These are phyloP conservation scores for Phytophthora melonis DNA, from an alignment of 352 stramenopile genomes.

Conservation along the genomic window DNA sequence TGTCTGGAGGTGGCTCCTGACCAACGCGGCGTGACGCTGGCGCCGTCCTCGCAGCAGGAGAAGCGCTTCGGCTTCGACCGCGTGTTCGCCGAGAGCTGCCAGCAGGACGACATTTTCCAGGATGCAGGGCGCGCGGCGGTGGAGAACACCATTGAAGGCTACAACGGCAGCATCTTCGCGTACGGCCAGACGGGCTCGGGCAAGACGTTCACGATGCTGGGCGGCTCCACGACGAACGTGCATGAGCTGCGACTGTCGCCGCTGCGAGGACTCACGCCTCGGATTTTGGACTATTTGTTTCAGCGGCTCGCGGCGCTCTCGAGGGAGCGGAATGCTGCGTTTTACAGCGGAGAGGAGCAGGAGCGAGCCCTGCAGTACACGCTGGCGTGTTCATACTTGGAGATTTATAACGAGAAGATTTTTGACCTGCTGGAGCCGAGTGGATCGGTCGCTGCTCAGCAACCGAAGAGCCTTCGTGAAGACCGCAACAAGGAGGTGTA, in stretches of 20 bases:
- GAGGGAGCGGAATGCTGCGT: conserved; percentile 49
- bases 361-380: conserved; percentile 60
- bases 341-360: conserved; percentile 39
- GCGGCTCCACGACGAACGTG: conserved; percentile 40
- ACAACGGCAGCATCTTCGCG: conserved; percentile 92
- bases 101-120: conserved; percentile 86
- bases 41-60: conserved; percentile 66
- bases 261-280: conserved; percentile 79
- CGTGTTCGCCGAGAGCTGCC: conserved; percentile 74
- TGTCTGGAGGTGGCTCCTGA: conserved; percentile 70
- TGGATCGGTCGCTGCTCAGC: conserved; percentile 46
- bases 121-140: conserved; percentile 78
- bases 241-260: conserved; percentile 62
- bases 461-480: conserved; percentile 81
- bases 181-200: conserved; percentile 91
- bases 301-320: conserved; percentile 55
- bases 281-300: conserved; percentile 89
- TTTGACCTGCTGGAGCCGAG: conserved; percentile 85
- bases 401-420: conserved; percentile 94
- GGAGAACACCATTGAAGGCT: conserved; percentile 86
- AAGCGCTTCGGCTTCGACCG: conserved; percentile 89
- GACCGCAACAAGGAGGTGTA: conserved; percentile 82
- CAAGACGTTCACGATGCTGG: conserved; percentile 92
- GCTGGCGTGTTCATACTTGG: conserved; percentile 87
- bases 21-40: conserved; percentile 67